These are phyloP conservation scores for Phialocephala subalpina DNA, from an alignment of 2,329 filamentous ascomycete genomes.

Conservation along the genomic window DNA sequence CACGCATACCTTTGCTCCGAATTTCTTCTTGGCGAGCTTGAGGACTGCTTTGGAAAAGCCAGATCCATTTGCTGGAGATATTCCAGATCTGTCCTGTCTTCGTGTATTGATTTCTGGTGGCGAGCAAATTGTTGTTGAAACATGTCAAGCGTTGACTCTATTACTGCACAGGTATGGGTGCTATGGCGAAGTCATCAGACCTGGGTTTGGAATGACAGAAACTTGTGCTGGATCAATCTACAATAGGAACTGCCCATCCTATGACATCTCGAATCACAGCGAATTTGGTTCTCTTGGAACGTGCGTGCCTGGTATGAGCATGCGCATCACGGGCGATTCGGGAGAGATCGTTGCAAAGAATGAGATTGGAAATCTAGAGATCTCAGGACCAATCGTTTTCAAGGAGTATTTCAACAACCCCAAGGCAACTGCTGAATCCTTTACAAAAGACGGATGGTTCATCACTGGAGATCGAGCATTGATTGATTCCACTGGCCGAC, in stretches of 20 bases:
- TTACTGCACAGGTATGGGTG: slow-evolving; percentile 46
- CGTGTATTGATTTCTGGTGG: slow-evolving; percentile 51
- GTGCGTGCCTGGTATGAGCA: slow-evolving; percentile 48
- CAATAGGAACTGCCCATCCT: slow-evolving; percentile 46
- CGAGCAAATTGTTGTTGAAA: slow-evolving; percentile 52
- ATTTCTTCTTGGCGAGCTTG: slow-evolving; percentile 48
- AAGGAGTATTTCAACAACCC: slow-evolving; percentile 52
- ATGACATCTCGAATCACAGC: slow-evolving; percentile 44
- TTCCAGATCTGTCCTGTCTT: slow-evolving; percentile 43
- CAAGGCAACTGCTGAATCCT: slow-evolving; percentile 61
- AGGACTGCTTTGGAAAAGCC: slow-evolving; percentile 8
- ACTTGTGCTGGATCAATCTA: slow-evolving; percentile 59
- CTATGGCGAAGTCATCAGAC: slow-evolving; percentile 44
- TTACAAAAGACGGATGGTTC: slow-evolving; percentile 59
- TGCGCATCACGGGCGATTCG: slow-evolving; percentile 45
- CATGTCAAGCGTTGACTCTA: slow-evolving; percentile 40
- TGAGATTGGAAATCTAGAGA: slow-evolving; percentile 44
- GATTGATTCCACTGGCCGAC: slow-evolving; percentile 46
- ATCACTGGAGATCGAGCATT: slow-evolving; percentile 49
- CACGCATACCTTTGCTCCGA: slow-evolving; percentile 53
- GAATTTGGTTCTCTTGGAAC: slow-evolving; percentile 49
- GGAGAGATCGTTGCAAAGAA: slow-evolving; percentile 18
- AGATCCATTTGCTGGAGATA: not conserved
- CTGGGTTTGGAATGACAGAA: slow-evolving; percentile 60
- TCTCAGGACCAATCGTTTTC: slow-evolving; percentile 65